phyloP scores from a whole-genome alignment of 1,139 yeast genomes.

The Candida sp. region DNA sequence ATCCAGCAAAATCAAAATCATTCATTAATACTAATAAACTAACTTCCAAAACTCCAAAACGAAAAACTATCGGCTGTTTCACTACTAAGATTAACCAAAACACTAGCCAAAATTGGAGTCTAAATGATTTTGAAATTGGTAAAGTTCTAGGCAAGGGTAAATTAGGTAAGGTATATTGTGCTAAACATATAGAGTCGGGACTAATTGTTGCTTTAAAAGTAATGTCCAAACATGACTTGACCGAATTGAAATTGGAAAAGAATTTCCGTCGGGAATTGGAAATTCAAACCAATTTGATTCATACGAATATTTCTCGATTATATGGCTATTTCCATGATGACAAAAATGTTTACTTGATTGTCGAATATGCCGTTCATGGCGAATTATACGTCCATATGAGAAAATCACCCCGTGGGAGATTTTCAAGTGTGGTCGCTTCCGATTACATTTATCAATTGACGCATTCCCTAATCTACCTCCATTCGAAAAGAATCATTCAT shows the following conservation, averaged over 20 bases:
- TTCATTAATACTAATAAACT: not conserved
- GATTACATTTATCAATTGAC: conserved; percentile 83
- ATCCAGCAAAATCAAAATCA: conserved; percentile 1
- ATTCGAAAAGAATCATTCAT: conserved; percentile 77
- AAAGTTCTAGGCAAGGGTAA: conserved; percentile 89
- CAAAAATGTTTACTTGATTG: conserved; percentile 72
- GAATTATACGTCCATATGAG: conserved; percentile 78
- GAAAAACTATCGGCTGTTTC: conserved; percentile 3
- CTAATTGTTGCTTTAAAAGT: conserved; percentile 88
- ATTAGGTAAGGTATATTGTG: conserved; percentile 91
- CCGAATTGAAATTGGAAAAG: conserved; percentile 74
- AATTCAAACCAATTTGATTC: conserved; percentile 76
- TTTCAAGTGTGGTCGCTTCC: conserved; percentile 71
- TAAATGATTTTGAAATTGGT: conserved; percentile 83
- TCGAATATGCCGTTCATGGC: conserved; percentile 86
- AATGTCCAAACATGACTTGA: conserved; percentile 79
- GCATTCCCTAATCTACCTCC: conserved; percentile 71
- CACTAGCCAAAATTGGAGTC: conserved; percentile 8
- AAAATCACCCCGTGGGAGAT: conserved; percentile 46
- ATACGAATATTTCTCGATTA: conserved; percentile 74
- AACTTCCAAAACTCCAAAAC: conserved; percentile 3
- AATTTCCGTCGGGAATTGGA: conserved; percentile 91
- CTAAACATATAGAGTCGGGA: conserved; percentile 69
- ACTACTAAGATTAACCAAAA: not conserved
- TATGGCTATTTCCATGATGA: conserved; percentile 85